Base-by-base conservation (phyloP, 352 stramenopile species). In the Pythium apleroticum region DNA sequence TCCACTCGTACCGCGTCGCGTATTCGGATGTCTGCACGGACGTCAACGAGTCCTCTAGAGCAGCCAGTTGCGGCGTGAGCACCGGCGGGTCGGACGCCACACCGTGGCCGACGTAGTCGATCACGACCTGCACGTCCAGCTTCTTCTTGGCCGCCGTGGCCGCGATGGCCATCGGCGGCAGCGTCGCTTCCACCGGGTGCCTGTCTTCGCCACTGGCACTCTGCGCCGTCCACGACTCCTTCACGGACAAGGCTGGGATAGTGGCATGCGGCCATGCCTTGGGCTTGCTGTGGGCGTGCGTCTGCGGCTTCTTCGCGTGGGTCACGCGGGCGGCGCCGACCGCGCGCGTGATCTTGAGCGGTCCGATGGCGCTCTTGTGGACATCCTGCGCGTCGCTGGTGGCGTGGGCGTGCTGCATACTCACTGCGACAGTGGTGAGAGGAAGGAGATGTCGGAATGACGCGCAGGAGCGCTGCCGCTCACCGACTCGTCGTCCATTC, bases 91-190 rank as follows among this genome's bases (percentile, higher is more conserved):
- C 64, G 4, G 64, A 53, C 52, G 64, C 57, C n/a, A 71, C 52
- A 24, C 64, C 64, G 27, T 66, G 64, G 64, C 64, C 64, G 6
- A 71, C 52, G 15, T 55, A 46, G 53, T 71, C 64, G 20, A 71
- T 58, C 52, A 71, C 64, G 33, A 65, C 57, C 50, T 58, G 33
- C 31, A 46, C 52, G 2, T 28, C 31, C 11, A 45, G 11, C 8
- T 58, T 69, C 46, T 53, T 53, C 46, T 53, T 33, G 46, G 46
- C 11, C 24, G 22, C 6, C 25, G 19, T 50, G n/a, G n/a, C 15
- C 43, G 20, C 43, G 9, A 50, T 17, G 7, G 8, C 22, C 19
- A 49, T 25, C 19, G 41, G 41, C n/a, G 41, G 19, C n/a, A 27
- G 41, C 41, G 25, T 53, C 1, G 46, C 25, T 53, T 19, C 25